Evolutionary conservation across 2,329 filamentous ascomycete species (phyloP), one percentile per base, ranked within the genome.

Genomic region (Colletotrichum sp.): DNA sequence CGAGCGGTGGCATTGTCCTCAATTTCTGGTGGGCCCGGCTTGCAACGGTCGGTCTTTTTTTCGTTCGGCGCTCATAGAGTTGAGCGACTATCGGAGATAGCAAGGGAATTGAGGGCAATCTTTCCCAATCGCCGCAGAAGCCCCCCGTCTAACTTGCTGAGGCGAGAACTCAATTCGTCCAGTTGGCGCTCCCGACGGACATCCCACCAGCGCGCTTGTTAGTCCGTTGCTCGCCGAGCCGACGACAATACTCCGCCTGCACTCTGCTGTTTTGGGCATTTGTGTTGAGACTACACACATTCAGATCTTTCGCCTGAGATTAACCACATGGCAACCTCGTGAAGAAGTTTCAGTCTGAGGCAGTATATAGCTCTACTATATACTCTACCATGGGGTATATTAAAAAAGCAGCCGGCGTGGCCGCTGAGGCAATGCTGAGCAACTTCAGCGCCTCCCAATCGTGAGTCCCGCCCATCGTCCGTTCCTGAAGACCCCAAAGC

Each of bases 301-400:
- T 52, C 44, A 52, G 1, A 7, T 18, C 13, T 26, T 62, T 34
- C 28, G 28, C 18, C 28, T 30, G 8, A 13, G 2, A 34, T 8
- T 21, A 30, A 32, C 18, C 28, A n/a, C 13, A 34, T n/a, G 4
- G 18, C 28, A 34, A 15, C 3, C 28, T 36, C n/a, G 30, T 24
- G 28, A 5, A 18, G 8, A 44, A n/a, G 9, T 18, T 26, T 34
- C 39, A 67, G n/a, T 55, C 26, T 55, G 64, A 52, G 18, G 36
- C 30, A 55, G 71, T 70, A 70, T 75, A 70, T 69, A 75, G 65
- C 34, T 76, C 71, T 73, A 71, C 49, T 66, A 55, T 60, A 70
- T 15, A 67, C 74, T 68, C 39, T 76, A 71, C 75, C 66, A 62
- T 34, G 60, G 65, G 75, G 75, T 76, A 76, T 76, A 76, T 76